Conservation (phyloP, 2,329 filamentous ascomycete genomes). For the Pseudopyricularia cyperi region DNA sequence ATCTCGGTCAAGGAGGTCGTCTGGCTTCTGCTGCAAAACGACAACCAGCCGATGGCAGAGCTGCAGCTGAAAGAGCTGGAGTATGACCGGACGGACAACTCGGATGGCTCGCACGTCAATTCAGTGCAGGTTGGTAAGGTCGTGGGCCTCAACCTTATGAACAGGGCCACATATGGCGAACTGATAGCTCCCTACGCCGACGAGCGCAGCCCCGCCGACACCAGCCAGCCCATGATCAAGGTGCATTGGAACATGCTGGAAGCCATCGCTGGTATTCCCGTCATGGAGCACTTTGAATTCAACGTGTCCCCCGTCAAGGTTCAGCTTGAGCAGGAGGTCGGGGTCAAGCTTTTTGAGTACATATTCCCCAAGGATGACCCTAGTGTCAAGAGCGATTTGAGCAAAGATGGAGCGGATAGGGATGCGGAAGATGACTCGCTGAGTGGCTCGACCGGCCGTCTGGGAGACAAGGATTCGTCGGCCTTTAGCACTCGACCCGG, state of each 20-base stretch:
- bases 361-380: slow-evolving; percentile 75
- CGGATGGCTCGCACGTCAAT: slow-evolving; percentile 93
- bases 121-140: slow-evolving; percentile 78
- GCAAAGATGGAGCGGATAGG: slow-evolving; percentile 16
- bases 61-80: slow-evolving; percentile 83
- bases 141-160: slow-evolving; percentile 77
- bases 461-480: slow-evolving; percentile 25
- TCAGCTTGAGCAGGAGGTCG: slow-evolving; percentile 84
- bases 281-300: slow-evolving; percentile 95
- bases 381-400: slow-evolving; percentile 23
- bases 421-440: slow-evolving; percentile 33
- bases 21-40: slow-evolving; percentile 88
- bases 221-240: slow-evolving; percentile 70
- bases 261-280: slow-evolving; percentile 91
- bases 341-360: slow-evolving; percentile 90
- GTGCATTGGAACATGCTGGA: slow-evolving; percentile 98
- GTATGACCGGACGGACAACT: slow-evolving; percentile 93
- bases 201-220: slow-evolving; percentile 37
- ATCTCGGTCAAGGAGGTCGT: slow-evolving; percentile 92
- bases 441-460: slow-evolving; percentile 23
- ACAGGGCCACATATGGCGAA: slow-evolving; percentile 84
- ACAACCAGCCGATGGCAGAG: slow-evolving; percentile 78
- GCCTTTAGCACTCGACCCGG: slow-evolving; percentile 51
- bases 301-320: slow-evolving; percentile 87
- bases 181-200: slow-evolving; percentile 89